Percentiles rank a stretch among this genome's conserved stretches.
These are phyloP conservation scores for Neurospora sp. DNA, from an alignment of 495 filamentous ascomycete species.

Conservation along the genomic window DNA sequence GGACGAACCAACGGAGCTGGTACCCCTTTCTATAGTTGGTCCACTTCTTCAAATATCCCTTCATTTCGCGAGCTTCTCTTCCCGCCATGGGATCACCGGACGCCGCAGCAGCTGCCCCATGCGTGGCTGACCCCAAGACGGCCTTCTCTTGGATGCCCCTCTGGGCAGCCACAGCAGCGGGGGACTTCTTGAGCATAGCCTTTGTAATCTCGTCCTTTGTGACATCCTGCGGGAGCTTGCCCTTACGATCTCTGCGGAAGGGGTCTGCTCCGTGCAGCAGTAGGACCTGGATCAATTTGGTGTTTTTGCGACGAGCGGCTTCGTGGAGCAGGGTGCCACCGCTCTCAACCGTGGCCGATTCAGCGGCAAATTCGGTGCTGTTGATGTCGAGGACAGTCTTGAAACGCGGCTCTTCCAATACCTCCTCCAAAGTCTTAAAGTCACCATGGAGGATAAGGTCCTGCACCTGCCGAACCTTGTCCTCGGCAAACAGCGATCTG, in stretches of 20 bases:
- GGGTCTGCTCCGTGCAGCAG: constrained; percentile 95
- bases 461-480: constrained; percentile 73
- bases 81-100: constrained; percentile 58
- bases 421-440: constrained; percentile 65
- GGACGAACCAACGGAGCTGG: constrained; percentile 94
- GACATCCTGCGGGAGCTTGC: constrained; percentile 91
- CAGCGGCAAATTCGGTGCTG: constrained; percentile 74
- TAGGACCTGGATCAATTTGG: constrained; percentile 74
- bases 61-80: constrained; percentile 91
- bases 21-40: constrained; percentile 96
- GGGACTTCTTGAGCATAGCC: constrained; percentile 83
- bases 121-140: constrained; percentile 65
- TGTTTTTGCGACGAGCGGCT: constrained; percentile 78
- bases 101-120: constrained; percentile 43
- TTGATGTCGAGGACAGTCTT: constrained; percentile 85
- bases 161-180: constrained; percentile 88
- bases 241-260: constrained; percentile 87
- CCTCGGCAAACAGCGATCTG: constrained; percentile 80
- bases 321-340: constrained; percentile 91
- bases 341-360: constrained; percentile 58
- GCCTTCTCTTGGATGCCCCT: constrained; percentile 94
- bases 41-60: constrained; percentile 98
- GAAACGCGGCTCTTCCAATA: constrained; percentile 76
- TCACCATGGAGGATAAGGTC: constrained; percentile 58
- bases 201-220: constrained; percentile 89